Percentiles rank a stretch among this genome's conserved stretches.
These are phyloP conservation scores for Camellia sinensis DNA, from an alignment of 148 eudicot genomes.

Conservation along the genomic window DNA sequence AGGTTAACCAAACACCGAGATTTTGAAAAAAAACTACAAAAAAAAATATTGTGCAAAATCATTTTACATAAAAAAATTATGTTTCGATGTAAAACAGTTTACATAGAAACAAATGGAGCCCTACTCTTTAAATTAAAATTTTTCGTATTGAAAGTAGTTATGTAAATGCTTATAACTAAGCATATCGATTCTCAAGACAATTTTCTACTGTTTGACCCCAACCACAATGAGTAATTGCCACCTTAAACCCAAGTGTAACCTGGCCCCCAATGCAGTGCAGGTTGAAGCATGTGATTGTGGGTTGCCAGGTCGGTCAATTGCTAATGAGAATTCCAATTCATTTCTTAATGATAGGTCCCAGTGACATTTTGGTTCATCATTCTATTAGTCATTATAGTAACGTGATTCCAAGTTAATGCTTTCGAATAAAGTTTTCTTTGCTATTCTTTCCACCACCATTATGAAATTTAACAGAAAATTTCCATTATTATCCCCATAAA, in stretches of 20 bases:
- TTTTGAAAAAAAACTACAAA: too few species aligned
- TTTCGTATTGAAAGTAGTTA: not conserved
- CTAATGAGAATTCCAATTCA: not conserved
- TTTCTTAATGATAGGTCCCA: not conserved
- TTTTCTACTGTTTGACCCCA: not conserved
- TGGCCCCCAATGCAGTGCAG: not conserved
- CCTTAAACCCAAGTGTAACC: not conserved
- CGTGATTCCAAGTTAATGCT: not conserved
- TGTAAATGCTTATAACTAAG: not conserved
- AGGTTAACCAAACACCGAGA: too few species aligned
- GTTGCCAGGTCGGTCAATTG: conserved; percentile 9
- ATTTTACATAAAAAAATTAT: too few species aligned
- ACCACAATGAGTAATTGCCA: too few species aligned
- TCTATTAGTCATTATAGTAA: not conserved
- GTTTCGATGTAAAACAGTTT: too few species aligned
- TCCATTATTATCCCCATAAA: not conserved
- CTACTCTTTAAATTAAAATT: not conserved
- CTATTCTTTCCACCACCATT: not conserved
- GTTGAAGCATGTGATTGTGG: not conserved
- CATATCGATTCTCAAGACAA: not conserved
- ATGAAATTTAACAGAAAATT: not conserved
- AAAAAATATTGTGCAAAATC: too few species aligned
- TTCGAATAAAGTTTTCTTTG: not conserved
- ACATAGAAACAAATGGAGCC: too few species aligned
- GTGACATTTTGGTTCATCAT: not conserved